Percentiles rank a stretch among this genome's conserved stretches.
Conservation (phyloP, 2,329 filamentous ascomycete genomes). For the Hymenoscyphus fructigenus region DNA sequence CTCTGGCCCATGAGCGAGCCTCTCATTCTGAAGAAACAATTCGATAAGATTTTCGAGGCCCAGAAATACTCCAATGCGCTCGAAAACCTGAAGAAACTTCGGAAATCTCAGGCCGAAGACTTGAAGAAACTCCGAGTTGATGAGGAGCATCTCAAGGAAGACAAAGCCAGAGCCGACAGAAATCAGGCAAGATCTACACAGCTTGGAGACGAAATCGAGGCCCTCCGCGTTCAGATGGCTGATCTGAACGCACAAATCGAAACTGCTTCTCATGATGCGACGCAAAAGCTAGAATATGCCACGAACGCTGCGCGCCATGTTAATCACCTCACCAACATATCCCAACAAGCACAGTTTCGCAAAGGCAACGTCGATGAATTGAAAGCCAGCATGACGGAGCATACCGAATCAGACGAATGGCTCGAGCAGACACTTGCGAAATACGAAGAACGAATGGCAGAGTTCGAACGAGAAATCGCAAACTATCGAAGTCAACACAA, state of each 20-base stretch:
- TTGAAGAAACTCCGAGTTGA: constrained; percentile 70
- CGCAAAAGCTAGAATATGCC: constrained; percentile 69
- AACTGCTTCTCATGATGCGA: constrained; percentile 52
- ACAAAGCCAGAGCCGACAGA: constrained; percentile 81
- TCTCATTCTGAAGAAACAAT: constrained; percentile 80
- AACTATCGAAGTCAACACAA: constrained; percentile 63
- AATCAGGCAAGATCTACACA: constrained; percentile 63
- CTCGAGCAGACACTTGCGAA: constrained; percentile 70
- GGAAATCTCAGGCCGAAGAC: constrained; percentile 79
- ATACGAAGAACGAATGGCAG: constrained; percentile 72
- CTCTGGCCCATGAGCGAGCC: constrained; percentile 96
- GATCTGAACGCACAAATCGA: constrained; percentile 60
- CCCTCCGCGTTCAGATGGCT: constrained; percentile 56
- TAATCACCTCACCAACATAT: constrained; percentile 72
- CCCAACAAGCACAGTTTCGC: constrained; percentile 69
- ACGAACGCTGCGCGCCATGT: constrained; percentile 74
- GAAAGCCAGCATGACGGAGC: constrained; percentile 69
- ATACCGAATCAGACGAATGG: constrained; percentile 75
- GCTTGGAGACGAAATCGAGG: constrained; percentile 66
- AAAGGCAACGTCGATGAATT: constrained; percentile 70
- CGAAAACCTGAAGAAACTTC: constrained; percentile 84
- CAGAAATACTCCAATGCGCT: constrained; percentile 97
- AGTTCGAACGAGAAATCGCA: constrained; percentile 63
- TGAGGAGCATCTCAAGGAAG: constrained; percentile 74
- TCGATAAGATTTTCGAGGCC: constrained; percentile 97